Conservation (phyloP, 768 basidiomycete genomes). For the Xerocomus brunneocitrinus region DNA sequence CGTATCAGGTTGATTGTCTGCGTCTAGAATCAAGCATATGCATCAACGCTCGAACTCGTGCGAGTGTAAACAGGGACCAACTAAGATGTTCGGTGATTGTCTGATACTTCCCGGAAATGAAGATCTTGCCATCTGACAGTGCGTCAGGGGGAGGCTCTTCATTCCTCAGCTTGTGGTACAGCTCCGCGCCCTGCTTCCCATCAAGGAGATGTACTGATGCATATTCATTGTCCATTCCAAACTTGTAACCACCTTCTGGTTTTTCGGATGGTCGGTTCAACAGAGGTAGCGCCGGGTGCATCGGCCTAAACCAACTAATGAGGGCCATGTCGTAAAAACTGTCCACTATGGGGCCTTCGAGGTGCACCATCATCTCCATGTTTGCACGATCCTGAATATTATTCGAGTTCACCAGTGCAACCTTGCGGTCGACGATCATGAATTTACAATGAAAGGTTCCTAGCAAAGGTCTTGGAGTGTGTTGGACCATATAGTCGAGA, state of each 20-base stretch:
- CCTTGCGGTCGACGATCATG: slow-evolving; percentile 63
- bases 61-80: slow-evolving; percentile 9
- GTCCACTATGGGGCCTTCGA: slow-evolving; percentile 69
- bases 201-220: slow-evolving; percentile 27
- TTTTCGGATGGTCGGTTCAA: slow-evolving; percentile 29
- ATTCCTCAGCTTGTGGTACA: slow-evolving; percentile 18
- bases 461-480: slow-evolving; percentile 38
- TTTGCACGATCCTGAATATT: slow-evolving; percentile 60
- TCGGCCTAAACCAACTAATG: slow-evolving; percentile 51
- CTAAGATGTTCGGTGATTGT: slow-evolving; percentile 41
- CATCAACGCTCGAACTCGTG: slow-evolving; percentile 8
- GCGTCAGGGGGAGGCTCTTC: slow-evolving; percentile 11
- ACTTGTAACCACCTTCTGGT: slow-evolving; percentile 36
- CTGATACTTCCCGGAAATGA: slow-evolving; percentile 32
- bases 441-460: slow-evolving; percentile 74
- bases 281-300: slow-evolving; percentile 44
- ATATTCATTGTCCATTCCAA: slow-evolving; percentile 31
- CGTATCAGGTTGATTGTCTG: slow-evolving; percentile 35
- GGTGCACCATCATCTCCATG: slow-evolving; percentile 60
- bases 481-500: background rate
- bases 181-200: slow-evolving; percentile 22
- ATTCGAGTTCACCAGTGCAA: slow-evolving; percentile 61
- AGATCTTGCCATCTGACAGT: slow-evolving; percentile 11
- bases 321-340: slow-evolving; percentile 67
- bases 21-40: slow-evolving; percentile 17